Base-by-base conservation (phyloP, 345 rosid genomes). In the Heritiera fomes region DNA sequence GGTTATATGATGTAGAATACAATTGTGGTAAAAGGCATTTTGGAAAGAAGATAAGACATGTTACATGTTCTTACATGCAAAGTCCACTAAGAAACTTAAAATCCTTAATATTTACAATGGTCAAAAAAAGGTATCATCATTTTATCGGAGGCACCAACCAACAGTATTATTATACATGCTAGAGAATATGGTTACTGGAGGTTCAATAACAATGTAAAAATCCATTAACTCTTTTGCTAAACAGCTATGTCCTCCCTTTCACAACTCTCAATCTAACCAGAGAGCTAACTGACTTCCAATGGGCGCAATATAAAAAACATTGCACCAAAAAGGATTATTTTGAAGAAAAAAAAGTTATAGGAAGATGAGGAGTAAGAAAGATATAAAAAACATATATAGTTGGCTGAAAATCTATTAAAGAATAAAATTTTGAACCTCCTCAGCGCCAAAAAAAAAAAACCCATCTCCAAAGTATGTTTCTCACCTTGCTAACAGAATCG, bases 401-500 rank as follows among this genome's bases (percentile, higher is more conserved):
- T 49, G 20, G 60, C 30, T 23, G 50, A 20, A 15, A 67, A 67
- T 20, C 11, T 67, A 43, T 4, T 40, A 17, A 40, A 66, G 30
- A 41, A 66, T 41, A 41, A 69, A 5, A 23, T 46, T 70, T 43
- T 28, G 43, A 71, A 28, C 38, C 12, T 7, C 10, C 13, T 2
- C 64, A 1, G 11, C 34, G 10, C 46, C 23, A 23, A 8, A 34
- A 41, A 55, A 2, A 5, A 1, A 11, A 8, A 9, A 13, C 13
- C 59, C 30, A 18, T 34, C 59, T 52, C 56, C n/a, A 52, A n/a
- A 69, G 11, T 6, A 50, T 67, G 64, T 71, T 61, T 30, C 75
- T 73, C 84, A 92, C 99, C 98, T 96, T 94, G 83, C 91, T 92
- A 71, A 80, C 86, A 66, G 97, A 90, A 80, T 96, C 97, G 80